Evolutionary conservation across 1,139 yeast species (phyloP), one percentile per base, ranked within the genome.

Genomic region (Arxiozyma slooffiae): DNA sequence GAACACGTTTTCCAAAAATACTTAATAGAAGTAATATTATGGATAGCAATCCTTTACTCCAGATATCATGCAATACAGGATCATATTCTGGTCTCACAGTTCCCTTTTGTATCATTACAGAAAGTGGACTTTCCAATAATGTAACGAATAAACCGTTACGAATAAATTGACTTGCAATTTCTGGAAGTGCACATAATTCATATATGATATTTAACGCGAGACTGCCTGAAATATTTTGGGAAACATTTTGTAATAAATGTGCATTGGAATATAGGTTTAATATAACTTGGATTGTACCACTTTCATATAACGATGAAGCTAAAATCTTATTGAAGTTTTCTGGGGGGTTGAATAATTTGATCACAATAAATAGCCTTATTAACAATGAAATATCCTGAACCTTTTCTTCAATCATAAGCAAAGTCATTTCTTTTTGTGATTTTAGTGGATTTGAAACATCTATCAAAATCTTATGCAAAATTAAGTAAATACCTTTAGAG

Each of bases 1-100:
- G 62, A 2, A 85, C 72, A 43, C 78, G 72, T 0, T 77, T 75
- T 0, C 94, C 94, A 50, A 88, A 77, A 51, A 76, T 77, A 44
- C 81, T 74, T 48, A 87, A 65, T 18, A 87, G 67, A 2, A 78
- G 73, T 42, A 87, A 67, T 24, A 84, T 71, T 8, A 87, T 77
- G 0, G 95, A 84, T 43, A 90, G 71, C 21, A 90, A 71, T 0
- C 96, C 96, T 61, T 84, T 82, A 14, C 81, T 78, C 97, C 97
- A 90, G 22, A 86, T 72, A 49, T 78, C 75, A 64, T 88, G 92
- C 55, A 85, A 70, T 53, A 77, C 76, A 1, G 85, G 77, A 8
- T 73, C 66, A 0, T 65, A 55, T 20, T 77, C 73, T 1, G 85
- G 75, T 23, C 73, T 73, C 4, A 86, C 67, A 2, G 77, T 77